A percentile compares a stretch with the other conserved stretches of the same genome.
Evolutionary conservation across 495 filamentous ascomycete species (phyloP).

Genomic region (Podospora pseudocomata): DNA sequence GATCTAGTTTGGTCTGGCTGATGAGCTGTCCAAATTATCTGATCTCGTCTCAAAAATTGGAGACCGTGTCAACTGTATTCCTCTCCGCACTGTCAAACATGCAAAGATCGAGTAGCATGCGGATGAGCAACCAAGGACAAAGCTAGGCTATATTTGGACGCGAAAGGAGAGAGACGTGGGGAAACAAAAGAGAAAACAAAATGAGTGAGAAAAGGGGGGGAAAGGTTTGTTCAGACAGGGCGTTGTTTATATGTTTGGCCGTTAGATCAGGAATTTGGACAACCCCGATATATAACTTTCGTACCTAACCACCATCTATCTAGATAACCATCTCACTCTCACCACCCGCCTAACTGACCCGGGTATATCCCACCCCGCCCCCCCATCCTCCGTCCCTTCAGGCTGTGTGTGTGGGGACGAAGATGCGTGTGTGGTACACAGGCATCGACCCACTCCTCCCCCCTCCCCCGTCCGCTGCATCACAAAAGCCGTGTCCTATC

Average conservation of each 20-base stretch:
- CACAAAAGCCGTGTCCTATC: not conserved
- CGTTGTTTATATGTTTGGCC: too few relatives aligned
- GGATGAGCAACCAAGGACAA: not conserved
- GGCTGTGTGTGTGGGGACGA: not conserved
- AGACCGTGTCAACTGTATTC: not conserved
- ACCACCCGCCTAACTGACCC: not conserved
- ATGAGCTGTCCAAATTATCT: too few relatives aligned
- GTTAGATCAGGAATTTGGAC: too few relatives aligned
- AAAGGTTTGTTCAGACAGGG: too few relatives aligned
- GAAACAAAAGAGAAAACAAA: not conserved
- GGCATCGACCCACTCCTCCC: not conserved
- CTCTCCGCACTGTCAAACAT: not conserved
- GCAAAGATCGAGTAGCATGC: not conserved
- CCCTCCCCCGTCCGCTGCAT: not conserved
- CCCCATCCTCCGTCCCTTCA: not conserved
- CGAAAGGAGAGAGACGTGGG: not conserved
- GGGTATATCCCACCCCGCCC: not conserved
- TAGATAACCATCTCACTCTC: not conserved
- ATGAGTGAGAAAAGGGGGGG: not conserved
- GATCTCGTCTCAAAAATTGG: not conserved
- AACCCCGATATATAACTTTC: too few relatives aligned
- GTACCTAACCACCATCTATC: not conserved
- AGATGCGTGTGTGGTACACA: not conserved
- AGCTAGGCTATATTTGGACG: not conserved
- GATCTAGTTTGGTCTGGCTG: not conserved